A percentile compares a stretch with the other conserved stretches of the same genome.
Evolutionary conservation across 2,329 filamentous ascomycete species (phyloP).

Genomic region (Alternaria ventricosa): DNA sequence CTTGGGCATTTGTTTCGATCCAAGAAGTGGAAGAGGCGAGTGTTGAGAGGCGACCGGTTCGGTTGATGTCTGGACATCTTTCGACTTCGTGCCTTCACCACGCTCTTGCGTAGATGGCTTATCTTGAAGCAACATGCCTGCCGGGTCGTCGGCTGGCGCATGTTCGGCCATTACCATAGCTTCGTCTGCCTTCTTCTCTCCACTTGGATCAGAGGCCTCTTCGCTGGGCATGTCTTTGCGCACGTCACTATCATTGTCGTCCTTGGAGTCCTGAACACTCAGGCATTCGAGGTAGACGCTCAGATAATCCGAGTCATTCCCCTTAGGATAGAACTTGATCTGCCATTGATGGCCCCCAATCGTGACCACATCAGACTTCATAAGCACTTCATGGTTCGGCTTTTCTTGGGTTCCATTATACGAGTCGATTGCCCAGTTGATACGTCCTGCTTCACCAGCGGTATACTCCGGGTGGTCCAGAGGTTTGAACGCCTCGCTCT

Average conservation of each 20-base stretch:
- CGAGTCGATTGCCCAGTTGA: conserved; percentile 65
- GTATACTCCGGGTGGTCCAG: conserved; percentile 65
- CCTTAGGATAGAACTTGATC: conserved; percentile 69
- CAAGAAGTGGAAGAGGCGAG: conserved; percentile 47
- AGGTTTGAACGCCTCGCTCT: conserved; percentile 61
- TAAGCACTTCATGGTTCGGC: conserved; percentile 64
- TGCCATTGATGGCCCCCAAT: conserved; percentile 69
- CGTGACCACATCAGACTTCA: conserved; percentile 63
- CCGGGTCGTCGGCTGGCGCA: not conserved
- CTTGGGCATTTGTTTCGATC: conserved; percentile 43
- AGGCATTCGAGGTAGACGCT: conserved; percentile 69
- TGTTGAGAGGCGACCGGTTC: conserved; percentile 34
- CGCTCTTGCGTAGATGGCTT: not conserved
- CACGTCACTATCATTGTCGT: conserved; percentile 2
- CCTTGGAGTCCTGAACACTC: conserved; percentile 47
- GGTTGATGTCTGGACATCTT: not conserved
- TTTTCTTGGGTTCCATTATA: conserved; percentile 67
- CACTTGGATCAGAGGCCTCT: not conserved
- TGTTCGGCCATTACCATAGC: not conserved
- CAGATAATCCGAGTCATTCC: conserved; percentile 64
- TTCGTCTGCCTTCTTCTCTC: not conserved
- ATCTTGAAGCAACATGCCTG: not conserved
- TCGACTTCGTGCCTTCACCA: conserved; percentile 1
- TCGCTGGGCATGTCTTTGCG: not conserved
- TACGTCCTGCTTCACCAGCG: conserved; percentile 60